Base-by-base conservation (phyloP, 2,329 filamentous ascomycete genomes). In the Xylaria digitata region DNA sequence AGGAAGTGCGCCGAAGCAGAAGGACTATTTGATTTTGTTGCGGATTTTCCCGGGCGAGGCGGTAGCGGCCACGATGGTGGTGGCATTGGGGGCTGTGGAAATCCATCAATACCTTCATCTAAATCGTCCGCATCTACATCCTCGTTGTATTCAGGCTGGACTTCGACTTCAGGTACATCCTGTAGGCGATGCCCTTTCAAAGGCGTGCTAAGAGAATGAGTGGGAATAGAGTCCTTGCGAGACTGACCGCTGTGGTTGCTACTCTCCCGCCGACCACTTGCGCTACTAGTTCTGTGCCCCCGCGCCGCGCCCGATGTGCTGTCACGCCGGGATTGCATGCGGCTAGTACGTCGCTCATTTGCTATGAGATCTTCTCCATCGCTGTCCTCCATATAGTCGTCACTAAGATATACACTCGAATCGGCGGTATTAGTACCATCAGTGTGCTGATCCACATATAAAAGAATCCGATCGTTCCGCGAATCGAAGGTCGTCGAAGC, bases 381-480 rank as follows among this genome's bases (percentile, higher is more conserved):
- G 9, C 66, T 70, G 34, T 69, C 66, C 17, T 68, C 62, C 60
- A 68, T 50, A 21, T 68, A 72, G 34, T 75, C 74, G 23, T 75
- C 74, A 63, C 78, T 78, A 58, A 80, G 67, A 48, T 82, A 79
- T 9, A 73, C 70, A 53, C 74, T 75, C 42, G 72, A 70, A 42
- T 75, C 74, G 11, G 74, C 72, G 40, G 72, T 65, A 11, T 72
- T 70, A 40, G 72, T 64, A 21, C 71, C 73, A 26, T 74, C 67
- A 11, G 72, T 63, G 1, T 73, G 77, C 13, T 73, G 71, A 43
- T 79, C 77, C 19, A 79, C 67, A 63, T 75, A 79, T n/a, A 78
- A 70, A 15, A 76, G 68, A 26, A 77, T 73, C 4, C 74, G 75
- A 50, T 78, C 76, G 43, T 75, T 72, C n/a, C 73, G 74, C 19